Conservation (phyloP, 129 eudicot species). For the Saposhnikovia divaricata region DNA sequence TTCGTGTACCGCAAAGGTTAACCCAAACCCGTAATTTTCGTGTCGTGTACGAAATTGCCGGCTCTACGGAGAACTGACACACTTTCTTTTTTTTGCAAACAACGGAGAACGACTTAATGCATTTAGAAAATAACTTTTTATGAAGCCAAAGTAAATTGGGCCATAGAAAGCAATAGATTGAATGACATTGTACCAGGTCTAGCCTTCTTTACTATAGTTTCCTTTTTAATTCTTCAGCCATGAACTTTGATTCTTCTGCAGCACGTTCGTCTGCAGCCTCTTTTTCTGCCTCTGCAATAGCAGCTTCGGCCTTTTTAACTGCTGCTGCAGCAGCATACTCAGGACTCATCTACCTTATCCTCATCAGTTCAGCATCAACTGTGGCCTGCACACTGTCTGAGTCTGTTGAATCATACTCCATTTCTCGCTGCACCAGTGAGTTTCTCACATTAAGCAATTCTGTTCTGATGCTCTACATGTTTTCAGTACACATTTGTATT, state of each 20-base stretch:
- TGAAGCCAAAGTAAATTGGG: too few relatives aligned
- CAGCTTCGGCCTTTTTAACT: constrained; percentile 83
- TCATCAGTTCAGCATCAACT: constrained; percentile 67
- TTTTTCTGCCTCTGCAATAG: constrained; percentile 68
- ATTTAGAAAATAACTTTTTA: too few relatives aligned
- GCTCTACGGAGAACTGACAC: too few relatives aligned
- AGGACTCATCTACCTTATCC: constrained; percentile 59
- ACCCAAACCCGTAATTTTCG: too few relatives aligned
- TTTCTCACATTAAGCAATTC: constrained; percentile 25
- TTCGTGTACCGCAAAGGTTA: too few relatives aligned
- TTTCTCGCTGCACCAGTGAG: not conserved
- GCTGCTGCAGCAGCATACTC: constrained; percentile 68
- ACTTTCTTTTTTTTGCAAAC: too few relatives aligned
- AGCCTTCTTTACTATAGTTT: constrained; percentile 25
- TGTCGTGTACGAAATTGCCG: too few relatives aligned
- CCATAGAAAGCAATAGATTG: not conserved
- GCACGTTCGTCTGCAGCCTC: constrained; percentile 77
- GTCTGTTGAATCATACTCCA: not conserved
- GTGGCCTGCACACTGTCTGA: constrained; percentile 21
- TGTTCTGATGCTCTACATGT: constrained; percentile 60
- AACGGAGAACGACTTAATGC: too few relatives aligned
- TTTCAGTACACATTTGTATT: constrained; percentile 1
- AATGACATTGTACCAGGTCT: not conserved
- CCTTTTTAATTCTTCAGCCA: constrained; percentile 48
- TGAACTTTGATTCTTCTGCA: constrained; percentile 53